Evolutionary conservation across 2,329 filamentous ascomycete genomes (phyloP).

Genomic region (Colletotrichum lentis): DNA sequence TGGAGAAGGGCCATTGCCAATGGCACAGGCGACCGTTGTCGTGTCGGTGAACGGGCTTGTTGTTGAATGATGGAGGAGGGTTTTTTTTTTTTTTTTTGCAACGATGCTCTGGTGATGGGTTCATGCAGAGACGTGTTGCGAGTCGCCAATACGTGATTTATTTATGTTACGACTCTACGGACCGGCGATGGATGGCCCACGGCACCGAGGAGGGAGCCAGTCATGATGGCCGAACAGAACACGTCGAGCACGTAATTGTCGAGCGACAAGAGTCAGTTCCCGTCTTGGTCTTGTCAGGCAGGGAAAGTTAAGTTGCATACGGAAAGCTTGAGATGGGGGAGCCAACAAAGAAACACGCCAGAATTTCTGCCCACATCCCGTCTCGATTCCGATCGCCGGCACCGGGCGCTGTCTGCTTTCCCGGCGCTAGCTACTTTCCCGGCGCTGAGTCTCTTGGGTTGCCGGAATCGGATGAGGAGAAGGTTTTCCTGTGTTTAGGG

Average conservation of each 20-base stretch:
- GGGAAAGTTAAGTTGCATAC: neutral
- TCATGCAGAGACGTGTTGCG: neutral
- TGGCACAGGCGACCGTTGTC: no score
- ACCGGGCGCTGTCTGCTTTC: no score
- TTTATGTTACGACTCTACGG: no score
- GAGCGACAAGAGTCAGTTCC: neutral
- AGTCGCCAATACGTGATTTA: neutral
- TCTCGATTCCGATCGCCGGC: neutral
- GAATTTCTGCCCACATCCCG: neutral
- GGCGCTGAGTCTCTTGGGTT: neutral
- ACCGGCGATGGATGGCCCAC: neutral
- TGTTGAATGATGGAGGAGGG: neutral
- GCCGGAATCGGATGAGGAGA: neutral
- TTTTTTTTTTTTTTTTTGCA: no score
- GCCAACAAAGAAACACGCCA: slow-evolving; percentile 1
- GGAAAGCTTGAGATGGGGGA: neutral
- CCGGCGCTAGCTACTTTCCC: neutral
- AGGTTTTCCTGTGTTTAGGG: neutral
- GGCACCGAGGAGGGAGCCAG: no score
- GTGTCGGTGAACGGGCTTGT: neutral
- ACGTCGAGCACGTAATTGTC: neutral
- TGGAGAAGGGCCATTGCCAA: neutral
- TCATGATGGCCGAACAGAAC: neutral
- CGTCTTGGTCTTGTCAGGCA: neutral
- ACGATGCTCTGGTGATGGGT: neutral